Conservation (phyloP, 2,329 filamentous ascomycete species). For the Stagonosporopsis rhizophila region DNA sequence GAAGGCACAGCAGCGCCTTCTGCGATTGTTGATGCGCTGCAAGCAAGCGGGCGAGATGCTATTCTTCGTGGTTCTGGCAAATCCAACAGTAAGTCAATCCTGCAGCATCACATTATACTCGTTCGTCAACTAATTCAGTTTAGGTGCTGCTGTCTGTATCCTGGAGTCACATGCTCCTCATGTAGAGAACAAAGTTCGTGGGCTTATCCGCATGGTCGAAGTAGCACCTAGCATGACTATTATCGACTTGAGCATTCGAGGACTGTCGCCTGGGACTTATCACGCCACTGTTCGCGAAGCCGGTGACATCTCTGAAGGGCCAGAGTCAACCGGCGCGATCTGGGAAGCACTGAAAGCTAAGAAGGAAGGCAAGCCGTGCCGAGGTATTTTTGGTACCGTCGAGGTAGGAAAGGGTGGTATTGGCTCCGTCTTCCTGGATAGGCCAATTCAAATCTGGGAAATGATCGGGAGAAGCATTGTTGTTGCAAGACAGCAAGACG, state of each 20-base stretch:
- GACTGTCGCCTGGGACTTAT: conserved; percentile 81
- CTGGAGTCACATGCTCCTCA: conserved; percentile 78
- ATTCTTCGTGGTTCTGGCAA: conserved; percentile 89
- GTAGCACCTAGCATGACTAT: conserved; percentile 79
- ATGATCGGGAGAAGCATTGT: conserved; percentile 93
- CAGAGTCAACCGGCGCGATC: conserved; percentile 80
- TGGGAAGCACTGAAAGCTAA: conserved; percentile 67
- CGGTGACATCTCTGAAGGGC: conserved; percentile 85
- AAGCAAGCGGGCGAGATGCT: conserved; percentile 88
- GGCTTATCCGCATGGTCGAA: conserved; percentile 92
- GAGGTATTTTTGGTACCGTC: conserved; percentile 76
- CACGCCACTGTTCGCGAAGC: conserved; percentile 83
- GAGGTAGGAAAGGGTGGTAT: conserved; percentile 77
- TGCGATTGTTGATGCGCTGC: conserved; percentile 85
- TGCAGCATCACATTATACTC: conserved; percentile 1
- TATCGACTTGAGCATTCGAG: conserved; percentile 85
- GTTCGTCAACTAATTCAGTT: conserved; percentile 10
- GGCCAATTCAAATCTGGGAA: conserved; percentile 89
- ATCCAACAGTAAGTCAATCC: conserved; percentile 73
- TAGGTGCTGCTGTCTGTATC: conserved; percentile 89
- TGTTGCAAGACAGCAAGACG: conserved; percentile 72
- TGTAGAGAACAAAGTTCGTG: conserved; percentile 74
- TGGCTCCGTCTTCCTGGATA: conserved; percentile 82
- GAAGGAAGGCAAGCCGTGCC: conserved; percentile 56
- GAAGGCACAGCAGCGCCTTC: conserved; percentile 92